Conservation (phyloP, 352 stramenopile genomes). For the Globisporangium carolinianum region DNA sequence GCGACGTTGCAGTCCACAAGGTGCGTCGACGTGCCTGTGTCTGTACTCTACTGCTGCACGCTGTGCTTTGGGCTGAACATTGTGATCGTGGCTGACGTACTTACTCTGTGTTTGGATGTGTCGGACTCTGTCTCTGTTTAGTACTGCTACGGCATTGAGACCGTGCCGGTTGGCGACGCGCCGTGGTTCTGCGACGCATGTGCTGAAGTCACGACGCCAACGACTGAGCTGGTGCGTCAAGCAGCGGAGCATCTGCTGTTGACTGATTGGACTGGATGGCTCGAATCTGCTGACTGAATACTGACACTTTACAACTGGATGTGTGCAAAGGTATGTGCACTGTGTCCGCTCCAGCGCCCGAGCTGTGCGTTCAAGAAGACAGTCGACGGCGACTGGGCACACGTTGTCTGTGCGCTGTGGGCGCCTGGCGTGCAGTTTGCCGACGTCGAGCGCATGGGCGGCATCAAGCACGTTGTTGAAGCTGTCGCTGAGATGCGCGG, state of each 20-base stretch:
- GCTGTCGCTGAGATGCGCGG: constrained; percentile 63
- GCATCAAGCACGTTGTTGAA: constrained; percentile 65
- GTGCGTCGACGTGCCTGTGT: constrained; percentile 19
- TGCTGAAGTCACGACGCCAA: constrained; percentile 26
- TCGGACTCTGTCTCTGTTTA: constrained; percentile 9
- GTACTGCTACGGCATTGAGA: constrained; percentile 85
- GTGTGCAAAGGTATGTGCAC: constrained; percentile 41
- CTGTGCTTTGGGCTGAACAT: too few relatives aligned
- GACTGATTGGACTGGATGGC: background rate
- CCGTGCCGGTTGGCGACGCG: constrained; percentile 70
- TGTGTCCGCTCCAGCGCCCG: constrained; percentile 64
- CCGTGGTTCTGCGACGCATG: constrained; percentile 86
- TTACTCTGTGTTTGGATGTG: background rate
- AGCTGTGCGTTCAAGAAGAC: constrained; percentile 84
- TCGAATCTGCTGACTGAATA: too few relatives aligned
- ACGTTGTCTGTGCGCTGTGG: constrained; percentile 86
- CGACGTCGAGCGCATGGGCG: constrained; percentile 78
- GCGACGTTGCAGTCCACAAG: constrained; percentile 78
- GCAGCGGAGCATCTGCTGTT: too few relatives aligned
- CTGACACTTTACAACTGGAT: too few relatives aligned
- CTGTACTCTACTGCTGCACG: background rate
- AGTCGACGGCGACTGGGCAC: constrained; percentile 66
- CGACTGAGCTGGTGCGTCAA: constrained; percentile 37
- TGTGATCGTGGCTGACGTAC: too few relatives aligned
- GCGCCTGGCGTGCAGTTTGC: constrained; percentile 79